Conservation (phyloP, 2,329 filamentous ascomycete species). For the Trichophyton schoenleinii region DNA sequence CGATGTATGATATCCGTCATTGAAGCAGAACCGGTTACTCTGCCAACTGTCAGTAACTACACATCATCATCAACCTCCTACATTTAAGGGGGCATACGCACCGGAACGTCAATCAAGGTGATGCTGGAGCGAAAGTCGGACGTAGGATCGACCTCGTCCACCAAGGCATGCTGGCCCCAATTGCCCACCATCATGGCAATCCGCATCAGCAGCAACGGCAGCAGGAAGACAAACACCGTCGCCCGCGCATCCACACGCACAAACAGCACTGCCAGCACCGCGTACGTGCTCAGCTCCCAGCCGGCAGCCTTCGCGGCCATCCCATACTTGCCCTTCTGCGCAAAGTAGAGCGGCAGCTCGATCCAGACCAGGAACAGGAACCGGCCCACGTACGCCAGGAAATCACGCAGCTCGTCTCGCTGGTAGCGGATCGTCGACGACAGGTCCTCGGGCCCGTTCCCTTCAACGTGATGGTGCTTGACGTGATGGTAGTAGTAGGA, state of each 20-base stretch:
- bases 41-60: constrained; percentile 22
- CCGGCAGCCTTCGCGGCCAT: constrained; percentile 45
- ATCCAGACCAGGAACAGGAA: constrained; percentile 65
- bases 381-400: constrained; percentile 58
- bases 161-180: constrained; percentile 73
- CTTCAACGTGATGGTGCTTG: constrained; percentile 74
- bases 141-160: constrained; percentile 60
- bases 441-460: constrained; percentile 63
- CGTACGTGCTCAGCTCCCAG: constrained; percentile 51
- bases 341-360: constrained; percentile 63
- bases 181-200: constrained; percentile 69
- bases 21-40: constrained; percentile 73
- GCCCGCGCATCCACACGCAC: constrained; percentile 42
- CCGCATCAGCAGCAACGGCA: constrained; percentile 55
- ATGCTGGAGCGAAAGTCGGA: constrained; percentile 70
- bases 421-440: constrained; percentile 67
- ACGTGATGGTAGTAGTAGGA: constrained; percentile 77
- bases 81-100: constrained; percentile 34
- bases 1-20: constrained; percentile 71
- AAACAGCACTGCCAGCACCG: constrained; percentile 38
- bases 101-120: constrained; percentile 64
- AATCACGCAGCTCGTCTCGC: constrained; percentile 53
- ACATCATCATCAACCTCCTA: neutral
- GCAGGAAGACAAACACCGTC: constrained; percentile 51
- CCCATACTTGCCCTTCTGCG: constrained; percentile 45